These are phyloP conservation scores for Penicillium argentinense DNA, from an alignment of 495 filamentous ascomycete genomes.

Conservation along the genomic window DNA sequence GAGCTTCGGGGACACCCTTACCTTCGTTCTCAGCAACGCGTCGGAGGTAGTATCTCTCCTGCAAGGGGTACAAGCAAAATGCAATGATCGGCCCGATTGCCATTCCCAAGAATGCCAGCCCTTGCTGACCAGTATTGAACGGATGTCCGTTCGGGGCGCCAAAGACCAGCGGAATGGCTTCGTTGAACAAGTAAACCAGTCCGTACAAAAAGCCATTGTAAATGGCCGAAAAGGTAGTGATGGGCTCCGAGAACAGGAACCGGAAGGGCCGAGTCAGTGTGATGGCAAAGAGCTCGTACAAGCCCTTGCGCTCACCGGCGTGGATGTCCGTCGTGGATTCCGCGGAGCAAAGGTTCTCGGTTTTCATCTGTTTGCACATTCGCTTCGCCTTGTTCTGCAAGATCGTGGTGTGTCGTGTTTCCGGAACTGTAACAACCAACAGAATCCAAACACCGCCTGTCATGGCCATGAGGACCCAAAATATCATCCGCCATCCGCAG, in stretches of 20 bases:
- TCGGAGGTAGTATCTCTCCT: constrained; percentile 48
- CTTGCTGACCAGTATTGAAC: constrained; percentile 39
- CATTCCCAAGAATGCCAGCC: constrained; percentile 44
- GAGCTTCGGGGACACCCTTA: constrained; percentile 49
- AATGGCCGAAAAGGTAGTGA: constrained; percentile 50
- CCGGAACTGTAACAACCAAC: constrained; percentile 37
- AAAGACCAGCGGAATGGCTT: constrained; percentile 46
- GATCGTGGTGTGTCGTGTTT: constrained; percentile 49
- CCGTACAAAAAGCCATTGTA: constrained; percentile 68
- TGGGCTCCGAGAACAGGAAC: constrained; percentile 53
- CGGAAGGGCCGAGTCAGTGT: constrained; percentile 46
- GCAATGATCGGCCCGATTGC: constrained; percentile 42
- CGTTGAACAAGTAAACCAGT: constrained; percentile 63
- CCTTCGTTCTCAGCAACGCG: constrained; percentile 42
- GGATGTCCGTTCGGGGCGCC: constrained; percentile 38
- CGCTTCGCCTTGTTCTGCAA: constrained; percentile 52
- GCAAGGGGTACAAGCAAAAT: constrained; percentile 39
- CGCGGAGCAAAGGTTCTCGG: constrained; percentile 49
- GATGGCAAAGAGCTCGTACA: constrained; percentile 62
- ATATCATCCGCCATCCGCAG: constrained; percentile 37
- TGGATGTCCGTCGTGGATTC: constrained; percentile 38
- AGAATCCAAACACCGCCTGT: constrained; percentile 44
- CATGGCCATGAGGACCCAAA: constrained; percentile 49
- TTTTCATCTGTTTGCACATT: constrained; percentile 48
- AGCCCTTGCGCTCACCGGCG: constrained; percentile 41